phyloP scores from a whole-genome alignment of 768 basidiomycete genomes.

The Gymnopilus junonius region DNA sequence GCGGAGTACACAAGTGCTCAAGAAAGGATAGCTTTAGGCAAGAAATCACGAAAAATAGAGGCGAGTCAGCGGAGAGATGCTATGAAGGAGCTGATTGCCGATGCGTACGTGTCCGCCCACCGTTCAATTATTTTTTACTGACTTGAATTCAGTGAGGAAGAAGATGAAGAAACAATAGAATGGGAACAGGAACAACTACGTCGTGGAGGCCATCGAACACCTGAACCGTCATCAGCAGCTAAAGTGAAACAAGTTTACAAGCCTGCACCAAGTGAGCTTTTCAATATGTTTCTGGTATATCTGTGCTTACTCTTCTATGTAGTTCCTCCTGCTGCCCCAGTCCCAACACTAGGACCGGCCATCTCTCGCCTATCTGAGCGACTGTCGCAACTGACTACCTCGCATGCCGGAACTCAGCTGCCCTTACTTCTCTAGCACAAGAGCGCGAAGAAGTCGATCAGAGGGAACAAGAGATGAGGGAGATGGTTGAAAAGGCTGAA shows the following conservation, averaged over 20 bases:
- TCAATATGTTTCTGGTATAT: background rate
- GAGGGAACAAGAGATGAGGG: conserved; percentile 74
- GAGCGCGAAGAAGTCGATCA: conserved; percentile 68
- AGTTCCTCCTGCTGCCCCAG: conserved; percentile 70
- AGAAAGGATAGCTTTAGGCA: conserved; percentile 84
- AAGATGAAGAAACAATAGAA: conserved; percentile 83
- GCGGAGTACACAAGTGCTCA: conserved; percentile 89
- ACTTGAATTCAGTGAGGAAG: conserved; percentile 58
- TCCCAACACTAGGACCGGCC: conserved; percentile 68
- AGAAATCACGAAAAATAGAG: conserved; percentile 77
- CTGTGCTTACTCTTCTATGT: conserved; percentile 12
- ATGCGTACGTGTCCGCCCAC: conserved; percentile 59
- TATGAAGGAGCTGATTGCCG: conserved; percentile 82
- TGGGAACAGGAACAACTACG: conserved; percentile 88
- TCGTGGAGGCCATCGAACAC: conserved; percentile 64
- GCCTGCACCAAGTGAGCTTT: conserved; percentile 66
- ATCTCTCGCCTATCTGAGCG: conserved; percentile 64
- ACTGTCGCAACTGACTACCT: conserved; percentile 62
- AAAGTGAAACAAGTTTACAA: conserved; percentile 65
- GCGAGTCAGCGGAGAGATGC: conserved; percentile 65
- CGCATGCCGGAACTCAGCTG: conserved; percentile 67
- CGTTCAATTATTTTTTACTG: background rate
- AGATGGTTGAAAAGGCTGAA: conserved; percentile 76
- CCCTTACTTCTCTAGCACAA: conserved; percentile 58
- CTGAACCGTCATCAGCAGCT: conserved; percentile 37